These are phyloP conservation scores for Cochlearia excelsa DNA, from an alignment of 345 rosid genomes.

Conservation along the genomic window DNA sequence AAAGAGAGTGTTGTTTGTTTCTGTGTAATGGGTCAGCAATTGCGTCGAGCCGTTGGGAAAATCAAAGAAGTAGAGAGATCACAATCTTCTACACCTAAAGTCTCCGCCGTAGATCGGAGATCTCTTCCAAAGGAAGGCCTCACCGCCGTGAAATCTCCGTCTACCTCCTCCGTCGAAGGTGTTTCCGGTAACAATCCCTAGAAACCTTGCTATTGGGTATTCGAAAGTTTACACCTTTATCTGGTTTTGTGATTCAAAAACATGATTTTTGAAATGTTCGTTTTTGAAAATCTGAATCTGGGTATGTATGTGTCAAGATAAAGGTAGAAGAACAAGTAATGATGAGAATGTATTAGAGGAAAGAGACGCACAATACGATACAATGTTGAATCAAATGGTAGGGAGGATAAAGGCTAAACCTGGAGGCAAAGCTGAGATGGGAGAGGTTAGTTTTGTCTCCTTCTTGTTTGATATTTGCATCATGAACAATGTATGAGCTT, in stretches of 20 bases:
- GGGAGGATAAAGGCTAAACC: slow-evolving; percentile 79
- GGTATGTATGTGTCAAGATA: slow-evolving; percentile 33
- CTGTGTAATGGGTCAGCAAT: slow-evolving; percentile 78
- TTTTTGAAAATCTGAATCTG: neutral
- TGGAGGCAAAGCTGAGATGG: slow-evolving; percentile 85
- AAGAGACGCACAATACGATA: slow-evolving; percentile 64
- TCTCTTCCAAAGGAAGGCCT: slow-evolving; percentile 33
- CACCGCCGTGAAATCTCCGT: slow-evolving; percentile 34
- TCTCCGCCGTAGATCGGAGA: slow-evolving; percentile 36
- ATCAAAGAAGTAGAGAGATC: slow-evolving; percentile 47
- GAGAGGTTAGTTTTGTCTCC: slow-evolving; percentile 59
- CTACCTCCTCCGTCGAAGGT: slow-evolving; percentile 27
- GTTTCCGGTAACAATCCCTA: slow-evolving; percentile 38
- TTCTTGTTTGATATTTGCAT: neutral
- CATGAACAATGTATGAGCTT: neutral
- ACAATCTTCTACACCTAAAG: slow-evolving; percentile 40
- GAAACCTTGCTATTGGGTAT: slow-evolving; percentile 17
- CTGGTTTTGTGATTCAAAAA: neutral
- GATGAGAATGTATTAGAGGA: slow-evolving; percentile 59
- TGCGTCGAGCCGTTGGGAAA: slow-evolving; percentile 95
- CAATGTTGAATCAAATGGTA: slow-evolving; percentile 83
- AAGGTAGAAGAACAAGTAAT: slow-evolving; percentile 30
- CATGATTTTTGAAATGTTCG: neutral
- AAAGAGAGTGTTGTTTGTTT: neutral
- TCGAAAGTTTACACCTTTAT: slow-evolving; percentile 24